Evolutionary conservation across 345 rosid genomes (phyloP).

Genomic region (Cardiospermum halicacabum): DNA sequence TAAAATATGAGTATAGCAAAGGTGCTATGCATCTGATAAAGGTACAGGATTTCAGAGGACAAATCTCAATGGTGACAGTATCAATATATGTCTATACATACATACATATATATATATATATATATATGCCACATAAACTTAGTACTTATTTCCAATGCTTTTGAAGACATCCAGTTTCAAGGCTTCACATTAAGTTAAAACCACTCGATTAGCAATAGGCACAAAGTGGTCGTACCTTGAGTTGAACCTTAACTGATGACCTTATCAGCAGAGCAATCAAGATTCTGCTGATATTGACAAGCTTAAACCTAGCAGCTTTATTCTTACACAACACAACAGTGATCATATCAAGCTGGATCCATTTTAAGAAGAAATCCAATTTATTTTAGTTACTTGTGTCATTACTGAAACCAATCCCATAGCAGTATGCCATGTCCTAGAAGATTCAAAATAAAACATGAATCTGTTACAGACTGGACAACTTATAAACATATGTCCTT

Average conservation of each 20-base stretch:
- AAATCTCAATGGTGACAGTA: background rate
- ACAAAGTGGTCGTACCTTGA: background rate
- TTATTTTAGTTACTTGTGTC: background rate
- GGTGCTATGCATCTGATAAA: background rate
- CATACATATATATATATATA: too few species aligned
- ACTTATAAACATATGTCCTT: background rate
- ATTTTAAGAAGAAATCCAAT: background rate
- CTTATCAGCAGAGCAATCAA: background rate
- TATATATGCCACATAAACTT: slow-evolving; percentile 3
- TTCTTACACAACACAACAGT: background rate
- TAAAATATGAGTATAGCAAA: background rate
- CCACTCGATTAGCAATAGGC: background rate
- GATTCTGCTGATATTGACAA: background rate
- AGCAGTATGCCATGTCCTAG: background rate
- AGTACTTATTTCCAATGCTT: background rate
- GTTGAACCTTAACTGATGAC: background rate
- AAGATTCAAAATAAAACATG: background rate
- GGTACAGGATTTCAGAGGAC: too few species aligned
- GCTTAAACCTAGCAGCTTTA: background rate
- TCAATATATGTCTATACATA: too few species aligned
- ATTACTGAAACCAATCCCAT: background rate
- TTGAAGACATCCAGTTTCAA: background rate
- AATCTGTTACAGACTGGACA: background rate
- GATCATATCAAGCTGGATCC: background rate
- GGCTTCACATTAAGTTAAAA: background rate